Evolutionary conservation across 2,329 filamentous ascomycete genomes (phyloP).

Genomic region (Fusarium algeriense): DNA sequence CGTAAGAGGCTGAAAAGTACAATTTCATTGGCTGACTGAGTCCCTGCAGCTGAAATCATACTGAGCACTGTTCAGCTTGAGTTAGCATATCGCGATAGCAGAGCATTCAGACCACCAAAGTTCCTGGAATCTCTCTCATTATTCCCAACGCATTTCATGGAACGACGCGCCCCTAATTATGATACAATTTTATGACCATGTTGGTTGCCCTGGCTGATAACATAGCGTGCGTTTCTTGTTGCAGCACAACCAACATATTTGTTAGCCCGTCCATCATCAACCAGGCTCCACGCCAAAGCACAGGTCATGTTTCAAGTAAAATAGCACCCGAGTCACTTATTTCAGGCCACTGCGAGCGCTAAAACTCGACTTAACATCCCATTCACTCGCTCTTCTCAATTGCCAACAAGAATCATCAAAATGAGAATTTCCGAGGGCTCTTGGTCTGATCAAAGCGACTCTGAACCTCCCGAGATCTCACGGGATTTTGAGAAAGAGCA

Average conservation of each 20-base stretch:
- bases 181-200: too few relatives aligned
- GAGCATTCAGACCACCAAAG: not conserved
- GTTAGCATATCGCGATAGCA: not conserved
- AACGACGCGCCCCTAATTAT: too few relatives aligned
- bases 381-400: not conserved
- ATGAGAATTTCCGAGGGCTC: not conserved
- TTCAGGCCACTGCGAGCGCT: not conserved
- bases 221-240: not conserved
- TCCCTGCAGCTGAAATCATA: not conserved
- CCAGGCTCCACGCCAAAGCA: not conserved
- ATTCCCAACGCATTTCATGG: too few relatives aligned
- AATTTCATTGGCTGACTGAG: not conserved
- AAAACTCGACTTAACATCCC: accelerated
- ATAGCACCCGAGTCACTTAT: not conserved
- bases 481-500: not conserved
- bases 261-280: not conserved
- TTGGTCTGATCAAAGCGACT: not conserved
- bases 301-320: not conserved
- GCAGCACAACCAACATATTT: not conserved
- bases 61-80: not conserved
- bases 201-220: not conserved
- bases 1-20: too few relatives aligned
- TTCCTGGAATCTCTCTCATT: too few relatives aligned
- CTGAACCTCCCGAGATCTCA: accelerated
- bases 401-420: accelerated